Percentiles rank a stretch among this genome's conserved stretches.
These are phyloP conservation scores for Papiliotrema terrestris DNA, from an alignment of 1,284 basidiomycete species.

Conservation along the genomic window DNA sequence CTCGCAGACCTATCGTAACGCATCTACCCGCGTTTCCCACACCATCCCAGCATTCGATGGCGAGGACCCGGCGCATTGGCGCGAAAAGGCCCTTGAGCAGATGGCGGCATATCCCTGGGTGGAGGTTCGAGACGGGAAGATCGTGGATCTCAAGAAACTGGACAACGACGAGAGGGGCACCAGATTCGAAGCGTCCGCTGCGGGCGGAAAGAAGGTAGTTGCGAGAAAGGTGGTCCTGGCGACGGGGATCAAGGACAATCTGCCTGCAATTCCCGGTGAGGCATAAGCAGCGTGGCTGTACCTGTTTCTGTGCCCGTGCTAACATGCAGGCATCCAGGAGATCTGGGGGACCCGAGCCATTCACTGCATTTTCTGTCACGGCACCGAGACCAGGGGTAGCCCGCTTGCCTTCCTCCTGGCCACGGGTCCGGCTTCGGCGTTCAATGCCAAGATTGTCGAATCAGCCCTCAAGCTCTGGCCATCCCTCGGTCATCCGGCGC, in stretches of 20 bases:
- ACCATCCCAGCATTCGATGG: conserved; percentile 24
- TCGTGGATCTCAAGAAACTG: conserved; percentile 10
- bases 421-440: background rate
- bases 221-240: conserved; percentile 32
- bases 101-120: conserved; percentile 11
- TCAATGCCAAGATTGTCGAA: conserved; percentile 17
- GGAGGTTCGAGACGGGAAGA: conserved; percentile 11
- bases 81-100: conserved; percentile 11
- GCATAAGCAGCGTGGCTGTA: too few species aligned
- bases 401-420: conserved; percentile 27
- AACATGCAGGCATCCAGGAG: conserved; percentile 15
- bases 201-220: conserved; percentile 7
- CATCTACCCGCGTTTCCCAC: conserved; percentile 10
- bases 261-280: conserved; percentile 32
- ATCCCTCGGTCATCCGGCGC: conserved; percentile 11
- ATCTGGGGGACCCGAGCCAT: conserved; percentile 29
- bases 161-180: background rate
- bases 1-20: conserved; percentile 27
- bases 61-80: conserved; percentile 8
- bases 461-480: conserved; percentile 25
- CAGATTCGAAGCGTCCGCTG: conserved; percentile 21
- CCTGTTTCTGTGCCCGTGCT: background rate
- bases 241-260: conserved; percentile 26
- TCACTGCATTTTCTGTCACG: conserved; percentile 39
- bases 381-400: conserved; percentile 26